A percentile compares a stretch with the other conserved stretches of the same genome.
Evolutionary conservation across 106 monocot genomes (phyloP).

Genomic region (Acorus gramineus): DNA sequence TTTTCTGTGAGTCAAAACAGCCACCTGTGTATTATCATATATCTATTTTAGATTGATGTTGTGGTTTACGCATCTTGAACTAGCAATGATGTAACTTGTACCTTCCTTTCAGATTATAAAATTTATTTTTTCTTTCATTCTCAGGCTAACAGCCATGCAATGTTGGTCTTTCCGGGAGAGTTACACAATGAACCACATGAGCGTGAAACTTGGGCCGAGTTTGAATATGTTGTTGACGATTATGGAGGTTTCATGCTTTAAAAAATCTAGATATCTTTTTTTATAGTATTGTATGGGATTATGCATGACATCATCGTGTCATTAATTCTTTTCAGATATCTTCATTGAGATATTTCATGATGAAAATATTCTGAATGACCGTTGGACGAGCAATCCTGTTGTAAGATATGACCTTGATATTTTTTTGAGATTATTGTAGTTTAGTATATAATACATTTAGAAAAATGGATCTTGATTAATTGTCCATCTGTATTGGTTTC

Average conservation of each 20-base stretch:
- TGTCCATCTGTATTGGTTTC: constrained; percentile 2
- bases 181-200: constrained; percentile 64
- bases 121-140: constrained; percentile 1
- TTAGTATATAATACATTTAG: background rate
- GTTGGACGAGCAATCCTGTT: constrained; percentile 48
- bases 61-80: background rate
- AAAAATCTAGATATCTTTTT: background rate
- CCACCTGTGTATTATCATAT: too few relatives aligned
- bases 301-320: background rate
- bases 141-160: constrained; percentile 59
- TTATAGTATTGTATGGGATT: background rate
- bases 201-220: constrained; percentile 61
- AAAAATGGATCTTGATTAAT: background rate
- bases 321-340: constrained; percentile 43
- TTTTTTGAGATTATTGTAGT: background rate
- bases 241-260: constrained; percentile 51
- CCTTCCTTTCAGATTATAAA: background rate
- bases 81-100: background rate
- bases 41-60: background rate
- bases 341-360: constrained; percentile 69
- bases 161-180: constrained; percentile 64
- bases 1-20: too few relatives aligned
- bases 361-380: constrained; percentile 58
- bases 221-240: constrained; percentile 65
- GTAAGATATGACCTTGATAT: constrained; percentile 21